Base-by-base conservation (phyloP, 2,329 filamentous ascomycete species). In the Beauveria medogensis region DNA sequence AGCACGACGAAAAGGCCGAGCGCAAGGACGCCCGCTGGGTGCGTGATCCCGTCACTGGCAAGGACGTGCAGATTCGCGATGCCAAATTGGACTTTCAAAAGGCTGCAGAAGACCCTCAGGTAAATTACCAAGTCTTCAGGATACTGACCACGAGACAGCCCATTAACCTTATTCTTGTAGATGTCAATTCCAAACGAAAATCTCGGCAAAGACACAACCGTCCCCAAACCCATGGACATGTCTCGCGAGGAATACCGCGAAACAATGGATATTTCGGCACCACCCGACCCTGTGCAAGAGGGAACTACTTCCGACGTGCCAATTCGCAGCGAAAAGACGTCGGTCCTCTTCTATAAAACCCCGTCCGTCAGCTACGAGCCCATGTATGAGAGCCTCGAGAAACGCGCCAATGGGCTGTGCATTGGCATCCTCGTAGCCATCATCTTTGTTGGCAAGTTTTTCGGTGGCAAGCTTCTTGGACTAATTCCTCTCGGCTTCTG, bases 301-400 rank as follows among this genome's bases (percentile, higher is more conserved):
- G 91, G 91, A 26, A 85, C 88, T 40, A 97, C 93, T 0, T 92
- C 91, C 28, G 94, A 97, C 73, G 92, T 97, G 1, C 94, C 94
- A 3, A 96, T 97, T 62, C 90, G 92, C 70, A 93, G 92, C 68
- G 93, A 97, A 71, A 97, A 94, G 81, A 97, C 94, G 3, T 97
- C 96, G 64, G 87, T 97, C 20, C 82, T 97, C 34, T 97, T 97
- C 74, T 93, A 97, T 73, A 93, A 94, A 18, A 97, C 93, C 0
- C 93, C 93, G 0, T 89, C 89, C 0, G 83, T 96, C 66, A 91
- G 88, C 76, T 96, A 91, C 70, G 91, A 96, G 73, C 91, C 92
- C 5, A 96, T 92, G 82, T 97, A 90, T 71, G 83, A 80, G 22
- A 74, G 83, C 14, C 74, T 97, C 62, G 91, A 97, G 74, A 83